Evolutionary conservation across 2,329 filamentous ascomycete genomes (phyloP).

Genomic region (Cordyceps fumosorosea): DNA sequence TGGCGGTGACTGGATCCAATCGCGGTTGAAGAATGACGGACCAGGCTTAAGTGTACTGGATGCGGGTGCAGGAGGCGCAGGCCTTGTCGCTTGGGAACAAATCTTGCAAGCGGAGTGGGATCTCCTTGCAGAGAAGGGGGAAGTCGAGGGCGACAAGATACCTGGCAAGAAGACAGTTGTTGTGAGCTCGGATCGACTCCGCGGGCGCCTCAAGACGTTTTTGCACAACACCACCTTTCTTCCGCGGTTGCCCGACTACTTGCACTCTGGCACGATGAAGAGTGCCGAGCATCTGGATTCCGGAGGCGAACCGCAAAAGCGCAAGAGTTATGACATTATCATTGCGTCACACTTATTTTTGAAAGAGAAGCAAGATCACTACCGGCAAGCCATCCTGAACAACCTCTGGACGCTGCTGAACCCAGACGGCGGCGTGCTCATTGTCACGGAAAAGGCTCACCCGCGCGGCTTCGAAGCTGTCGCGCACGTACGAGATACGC

Average conservation of each 20-base stretch:
- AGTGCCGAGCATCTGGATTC: conserved; percentile 51
- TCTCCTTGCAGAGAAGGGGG: conserved; percentile 49
- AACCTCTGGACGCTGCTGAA: conserved; percentile 86
- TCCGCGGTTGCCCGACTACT: conserved; percentile 81
- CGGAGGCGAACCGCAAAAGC: conserved; percentile 44
- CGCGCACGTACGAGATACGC: conserved; percentile 71
- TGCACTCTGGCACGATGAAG: conserved; percentile 56
- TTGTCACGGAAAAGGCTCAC: conserved; percentile 85
- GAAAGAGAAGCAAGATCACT: conserved; percentile 65
- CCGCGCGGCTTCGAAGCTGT: conserved; percentile 89
- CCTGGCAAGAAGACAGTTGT: conserved; percentile 75
- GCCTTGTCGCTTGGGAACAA: conserved; percentile 68
- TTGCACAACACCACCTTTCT: conserved; percentile 88
- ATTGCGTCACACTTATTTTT: conserved; percentile 82
- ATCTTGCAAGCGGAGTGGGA: conserved; percentile 78
- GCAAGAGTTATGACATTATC: conserved; percentile 84
- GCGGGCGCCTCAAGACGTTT: conserved; percentile 67
- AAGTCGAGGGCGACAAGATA: conserved; percentile 37
- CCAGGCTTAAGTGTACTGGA: conserved; percentile 60
- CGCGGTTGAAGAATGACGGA: conserved; percentile 46
- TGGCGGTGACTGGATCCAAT: conserved; percentile 63
- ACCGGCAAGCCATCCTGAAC: conserved; percentile 72
- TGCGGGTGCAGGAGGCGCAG: conserved; percentile 67
- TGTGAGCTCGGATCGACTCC: conserved; percentile 66
- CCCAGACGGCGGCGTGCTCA: conserved; percentile 75